Evolutionary conservation across 495 filamentous ascomycete genomes (phyloP), one percentile per base, ranked within the genome.

Genomic region (Penicillium herquei): DNA sequence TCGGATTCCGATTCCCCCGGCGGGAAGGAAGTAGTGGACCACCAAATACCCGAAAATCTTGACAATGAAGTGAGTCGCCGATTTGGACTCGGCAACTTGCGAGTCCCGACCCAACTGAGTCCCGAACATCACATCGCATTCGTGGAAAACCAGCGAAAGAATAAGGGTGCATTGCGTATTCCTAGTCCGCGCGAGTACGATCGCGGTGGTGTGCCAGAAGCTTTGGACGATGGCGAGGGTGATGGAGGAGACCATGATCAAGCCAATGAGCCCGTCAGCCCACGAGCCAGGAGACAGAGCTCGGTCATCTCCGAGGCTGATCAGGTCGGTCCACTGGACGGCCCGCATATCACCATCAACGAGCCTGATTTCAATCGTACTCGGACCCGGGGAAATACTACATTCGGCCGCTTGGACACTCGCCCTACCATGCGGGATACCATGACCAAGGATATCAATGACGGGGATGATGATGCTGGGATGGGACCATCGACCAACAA

Each of bases 101-200:
- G 72, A 8, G 77, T 89, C 3, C 79, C 81, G 0, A 69, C 75
- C 3, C 81, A 82, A 48, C 54, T 77, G 48, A 79, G 74, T 42
- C 81, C 85, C 14, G 89, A 91, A 52, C 86, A 91, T 54, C 87
- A 93, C 63, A 92, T 96, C 57, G 89, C 87, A 3, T 90, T 97
- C 63, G 68, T 96, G 14, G 86, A 96, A 68, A 86, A 89, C 16
- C 92, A 95, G 64, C 81, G 90, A n/a, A 87, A 87, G 52, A 86
- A 87, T 57, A 85, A 83, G 61, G 81, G 81, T 12, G 83, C 89
- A 1, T 69, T 96, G 30, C 86, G 90, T 17, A 96, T 97, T 54
- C 92, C 92, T 0, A 90, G 90, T 41, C 92, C 92, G 3, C 78
- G 90, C 61, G 92, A 95, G 58, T 91, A 87, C 52, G 92, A 97